Percentiles rank a stretch among this genome's conserved stretches.
phyloP scores from a whole-genome alignment of 345 rosid genomes.

The Sonneratia caseolaris region DNA sequence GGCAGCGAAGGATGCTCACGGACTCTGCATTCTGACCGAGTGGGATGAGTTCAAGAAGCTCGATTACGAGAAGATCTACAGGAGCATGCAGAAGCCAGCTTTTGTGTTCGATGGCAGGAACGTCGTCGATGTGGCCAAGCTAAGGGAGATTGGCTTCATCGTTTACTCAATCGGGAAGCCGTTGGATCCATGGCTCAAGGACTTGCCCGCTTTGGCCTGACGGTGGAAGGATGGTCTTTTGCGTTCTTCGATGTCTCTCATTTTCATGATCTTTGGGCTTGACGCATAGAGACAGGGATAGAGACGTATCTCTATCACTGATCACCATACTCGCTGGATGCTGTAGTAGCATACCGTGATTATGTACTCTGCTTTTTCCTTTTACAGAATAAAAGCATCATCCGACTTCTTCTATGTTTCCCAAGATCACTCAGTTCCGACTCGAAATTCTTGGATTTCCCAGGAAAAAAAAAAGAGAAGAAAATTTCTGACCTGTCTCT shows the following conservation, averaged over 20 bases:
- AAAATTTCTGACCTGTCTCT: too few species aligned
- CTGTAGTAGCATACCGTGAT: too few species aligned
- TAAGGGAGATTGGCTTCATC: conserved; percentile 72
- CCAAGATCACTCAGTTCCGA: too few species aligned
- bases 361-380: neutral
- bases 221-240: neutral
- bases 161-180: conserved; percentile 46
- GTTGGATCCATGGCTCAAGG: conserved; percentile 26
- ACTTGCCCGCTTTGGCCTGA: conserved; percentile 19
- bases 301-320: too few species aligned
- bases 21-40: conserved; percentile 67
- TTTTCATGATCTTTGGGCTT: too few species aligned
- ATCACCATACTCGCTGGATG: too few species aligned
- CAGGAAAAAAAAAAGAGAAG: too few species aligned
- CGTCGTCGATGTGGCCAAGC: conserved; percentile 33
- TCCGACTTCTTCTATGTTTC: neutral
- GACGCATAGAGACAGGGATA: too few species aligned
- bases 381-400: neutral
- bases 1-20: conserved; percentile 66
- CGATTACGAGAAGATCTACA: conserved; percentile 53
- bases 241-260: conserved; percentile 4
- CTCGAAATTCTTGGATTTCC: too few species aligned
- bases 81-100: conserved; percentile 76
- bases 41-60: conserved; percentile 81
- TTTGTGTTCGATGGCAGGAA: conserved; percentile 72